phyloP scores from a whole-genome alignment of 352 stramenopile genomes.

The Hyphochytrium catenoides region DNA sequence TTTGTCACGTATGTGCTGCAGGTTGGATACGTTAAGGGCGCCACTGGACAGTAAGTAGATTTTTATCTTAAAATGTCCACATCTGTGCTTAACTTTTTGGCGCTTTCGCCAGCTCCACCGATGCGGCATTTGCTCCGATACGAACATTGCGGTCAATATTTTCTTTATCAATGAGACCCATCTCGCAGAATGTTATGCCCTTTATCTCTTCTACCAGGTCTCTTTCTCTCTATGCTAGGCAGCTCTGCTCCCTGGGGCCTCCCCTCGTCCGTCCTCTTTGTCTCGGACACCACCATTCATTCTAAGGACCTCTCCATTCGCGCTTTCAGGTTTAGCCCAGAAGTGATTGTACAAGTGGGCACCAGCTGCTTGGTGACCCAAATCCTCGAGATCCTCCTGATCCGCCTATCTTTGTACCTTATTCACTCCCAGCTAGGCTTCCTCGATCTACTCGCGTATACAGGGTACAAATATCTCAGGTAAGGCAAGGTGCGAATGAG shows the following conservation, averaged over 20 bases:
- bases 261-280: conserved; percentile 1
- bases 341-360: conserved; percentile 79
- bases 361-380: conserved; percentile 72
- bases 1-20: conserved; percentile 96
- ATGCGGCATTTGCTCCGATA: too few species aligned
- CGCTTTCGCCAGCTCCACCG: too few species aligned
- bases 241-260: conserved; percentile 3
- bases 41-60: conserved; percentile 44
- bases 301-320: not conserved
- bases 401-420: conserved; percentile 80
- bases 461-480: conserved; percentile 97
- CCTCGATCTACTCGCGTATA: conserved; percentile 88
- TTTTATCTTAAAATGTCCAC: too few species aligned
- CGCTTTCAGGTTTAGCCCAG: conserved; percentile 73
- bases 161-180: too few species aligned
- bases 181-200: too few species aligned
- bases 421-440: conserved; percentile 74
- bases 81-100: too few species aligned
- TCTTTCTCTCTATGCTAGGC: too few species aligned
- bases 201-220: too few species aligned
- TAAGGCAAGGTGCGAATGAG: too few species aligned
- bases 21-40: conserved; percentile 85
- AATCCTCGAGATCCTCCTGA: conserved; percentile 69
- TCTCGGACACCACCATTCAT: not conserved
- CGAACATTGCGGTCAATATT: too few species aligned